phyloP scores from a whole-genome alignment of 2,329 filamentous ascomycete genomes.

The Beauveria asiatica region DNA sequence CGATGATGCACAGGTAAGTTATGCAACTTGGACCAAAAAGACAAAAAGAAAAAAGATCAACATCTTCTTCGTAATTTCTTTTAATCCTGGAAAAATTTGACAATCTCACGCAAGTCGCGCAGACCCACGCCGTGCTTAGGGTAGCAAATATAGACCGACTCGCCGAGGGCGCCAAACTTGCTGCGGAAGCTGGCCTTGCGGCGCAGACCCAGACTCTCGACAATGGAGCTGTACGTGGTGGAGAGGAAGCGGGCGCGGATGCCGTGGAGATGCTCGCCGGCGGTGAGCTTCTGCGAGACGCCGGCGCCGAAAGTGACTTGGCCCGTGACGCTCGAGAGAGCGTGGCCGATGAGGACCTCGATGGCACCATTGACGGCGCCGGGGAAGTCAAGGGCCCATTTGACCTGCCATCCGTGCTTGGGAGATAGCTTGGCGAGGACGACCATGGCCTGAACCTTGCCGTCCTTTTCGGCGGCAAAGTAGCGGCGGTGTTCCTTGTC shows the following conservation, averaged over 20 bases:
- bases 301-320: slow-evolving; percentile 81
- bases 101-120: slow-evolving; percentile 72
- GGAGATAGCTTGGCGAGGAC: slow-evolving; percentile 75
- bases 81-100: slow-evolving; percentile 82
- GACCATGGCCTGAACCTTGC: slow-evolving; percentile 67
- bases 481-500: slow-evolving; percentile 78
- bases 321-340: slow-evolving; percentile 44
- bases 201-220: slow-evolving; percentile 71
- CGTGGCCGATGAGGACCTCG: slow-evolving; percentile 69
- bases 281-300: slow-evolving; percentile 62
- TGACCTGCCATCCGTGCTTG: slow-evolving; percentile 82
- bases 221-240: slow-evolving; percentile 73
- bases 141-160: slow-evolving; percentile 84
- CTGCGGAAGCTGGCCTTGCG: slow-evolving; percentile 84
- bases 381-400: slow-evolving; percentile 93
- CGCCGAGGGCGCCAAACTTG: slow-evolving; percentile 79
- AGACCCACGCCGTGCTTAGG: slow-evolving; percentile 78
- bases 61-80: neutral
- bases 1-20: neutral
- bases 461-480: slow-evolving; percentile 69
- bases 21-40: slow-evolving; percentile 1
- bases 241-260: slow-evolving; percentile 73
- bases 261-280: slow-evolving; percentile 75
- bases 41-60: neutral
- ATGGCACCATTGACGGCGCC: slow-evolving; percentile 79